Evolutionary conservation across 78 protist genomes (phyloP).

Genomic region (Planoprotostelium fungivorum): DNA sequence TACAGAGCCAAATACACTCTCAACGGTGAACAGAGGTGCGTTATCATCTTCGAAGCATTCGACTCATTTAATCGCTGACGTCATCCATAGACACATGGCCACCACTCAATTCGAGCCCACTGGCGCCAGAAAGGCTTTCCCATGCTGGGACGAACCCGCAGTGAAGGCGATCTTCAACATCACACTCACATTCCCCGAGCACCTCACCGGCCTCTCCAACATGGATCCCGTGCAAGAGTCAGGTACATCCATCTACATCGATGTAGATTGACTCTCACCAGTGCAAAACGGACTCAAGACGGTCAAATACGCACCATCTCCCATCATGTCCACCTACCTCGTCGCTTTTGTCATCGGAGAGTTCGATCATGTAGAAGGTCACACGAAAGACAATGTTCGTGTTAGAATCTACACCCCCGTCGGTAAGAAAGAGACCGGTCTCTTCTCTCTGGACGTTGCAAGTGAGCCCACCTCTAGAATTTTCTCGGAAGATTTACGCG

Average conservation of each 20-base stretch:
- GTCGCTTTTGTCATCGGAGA: conserved; percentile 85
- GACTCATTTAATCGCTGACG: conserved; percentile 3
- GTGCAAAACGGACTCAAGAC: neutral
- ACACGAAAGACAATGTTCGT: conserved; percentile 33
- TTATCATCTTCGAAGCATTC: neutral
- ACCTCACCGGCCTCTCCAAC: conserved; percentile 31
- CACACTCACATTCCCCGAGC: neutral
- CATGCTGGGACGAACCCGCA: conserved; percentile 88
- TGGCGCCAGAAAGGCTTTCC: conserved; percentile 80
- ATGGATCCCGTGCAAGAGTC: conserved; percentile 7
- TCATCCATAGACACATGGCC: conserved; percentile 39
- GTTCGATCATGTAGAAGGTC: conserved; percentile 67
- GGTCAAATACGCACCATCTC: conserved; percentile 42
- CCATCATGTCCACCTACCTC: conserved; percentile 83
- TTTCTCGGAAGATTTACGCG: neutral
- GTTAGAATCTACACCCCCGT: conserved; percentile 76
- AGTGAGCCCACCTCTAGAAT: neutral
- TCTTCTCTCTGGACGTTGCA: conserved; percentile 80
- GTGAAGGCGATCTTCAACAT: conserved; percentile 81
- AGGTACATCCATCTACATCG: neutral
- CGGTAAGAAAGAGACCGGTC: conserved; percentile 60
- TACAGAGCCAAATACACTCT: conserved; percentile 39
- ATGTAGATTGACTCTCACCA: neutral
- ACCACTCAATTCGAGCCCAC: conserved; percentile 92
- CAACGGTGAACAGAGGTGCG: conserved; percentile 41